Conservation (phyloP, 345 rosid genomes). For the Citrus australasica region DNA sequence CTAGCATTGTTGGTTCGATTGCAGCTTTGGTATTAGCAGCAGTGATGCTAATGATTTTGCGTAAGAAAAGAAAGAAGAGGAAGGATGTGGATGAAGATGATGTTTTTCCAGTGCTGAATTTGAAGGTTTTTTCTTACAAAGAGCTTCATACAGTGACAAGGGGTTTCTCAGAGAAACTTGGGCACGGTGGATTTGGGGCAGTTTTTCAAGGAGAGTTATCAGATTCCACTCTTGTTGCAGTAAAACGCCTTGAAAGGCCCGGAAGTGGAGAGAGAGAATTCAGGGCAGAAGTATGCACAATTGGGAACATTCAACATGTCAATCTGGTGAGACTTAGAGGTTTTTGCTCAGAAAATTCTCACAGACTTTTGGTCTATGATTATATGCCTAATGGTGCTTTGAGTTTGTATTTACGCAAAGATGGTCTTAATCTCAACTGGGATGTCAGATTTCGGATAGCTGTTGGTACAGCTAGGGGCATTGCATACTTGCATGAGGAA, state of each 20-base stretch:
- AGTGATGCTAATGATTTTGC: slow-evolving; percentile 36
- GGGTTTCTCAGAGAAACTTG: slow-evolving; percentile 50
- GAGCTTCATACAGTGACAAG: slow-evolving; percentile 46
- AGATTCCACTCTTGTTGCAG: slow-evolving; percentile 48
- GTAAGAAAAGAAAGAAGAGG: slow-evolving; percentile 39
- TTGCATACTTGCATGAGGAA: slow-evolving; percentile 61
- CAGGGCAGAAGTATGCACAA: slow-evolving; percentile 66
- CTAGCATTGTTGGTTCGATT: slow-evolving; percentile 47
- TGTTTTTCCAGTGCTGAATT: slow-evolving; percentile 48
- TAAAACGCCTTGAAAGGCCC: slow-evolving; percentile 61
- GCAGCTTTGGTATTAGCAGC: slow-evolving; percentile 33
- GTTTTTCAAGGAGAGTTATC: slow-evolving; percentile 51
- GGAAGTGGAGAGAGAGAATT: slow-evolving; percentile 60
- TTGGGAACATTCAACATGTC: slow-evolving; percentile 75
- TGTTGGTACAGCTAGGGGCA: slow-evolving; percentile 56
- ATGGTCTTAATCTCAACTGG: slow-evolving; percentile 39
- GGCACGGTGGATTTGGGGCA: slow-evolving; percentile 69
- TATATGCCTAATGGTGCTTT: slow-evolving; percentile 67
- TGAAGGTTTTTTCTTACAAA: slow-evolving; percentile 57
- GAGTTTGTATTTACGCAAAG: slow-evolving; percentile 40
- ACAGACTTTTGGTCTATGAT: slow-evolving; percentile 57
- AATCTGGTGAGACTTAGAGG: slow-evolving; percentile 66
- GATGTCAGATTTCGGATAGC: slow-evolving; percentile 44
- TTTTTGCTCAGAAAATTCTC: slow-evolving; percentile 62
- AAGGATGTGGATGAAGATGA: slow-evolving; percentile 38